A percentile compares a stretch with the other conserved stretches of the same genome.
These are phyloP conservation scores for Pichia thaimueangensis DNA, from an alignment of 805 yeast genomes.

Conservation along the genomic window DNA sequence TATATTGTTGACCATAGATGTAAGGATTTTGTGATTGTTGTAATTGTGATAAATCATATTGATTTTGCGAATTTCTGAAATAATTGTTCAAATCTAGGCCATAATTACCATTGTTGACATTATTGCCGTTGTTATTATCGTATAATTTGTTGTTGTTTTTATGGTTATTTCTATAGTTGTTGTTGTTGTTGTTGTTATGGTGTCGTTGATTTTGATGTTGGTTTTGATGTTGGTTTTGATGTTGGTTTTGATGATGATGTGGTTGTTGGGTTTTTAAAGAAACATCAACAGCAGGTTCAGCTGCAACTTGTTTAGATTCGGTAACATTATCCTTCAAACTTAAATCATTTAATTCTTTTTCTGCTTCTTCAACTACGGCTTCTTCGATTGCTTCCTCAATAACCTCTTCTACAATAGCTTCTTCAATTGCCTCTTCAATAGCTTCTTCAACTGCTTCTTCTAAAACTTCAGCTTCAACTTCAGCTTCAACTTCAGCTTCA, in stretches of 20 bases:
- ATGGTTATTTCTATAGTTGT: slow-evolving; percentile 18
- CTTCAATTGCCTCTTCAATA: slow-evolving; percentile 11
- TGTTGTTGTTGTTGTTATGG: slow-evolving; percentile 16
- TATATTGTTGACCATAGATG: slow-evolving; percentile 17
- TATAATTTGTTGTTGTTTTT: slow-evolving; percentile 17
- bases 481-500: slow-evolving; percentile 1
- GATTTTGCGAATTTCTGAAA: slow-evolving; percentile 19
- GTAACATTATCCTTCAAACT: slow-evolving; percentile 3
- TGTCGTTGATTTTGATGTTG: slow-evolving; percentile 20
- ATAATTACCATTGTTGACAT: slow-evolving; percentile 16
- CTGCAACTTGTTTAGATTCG: slow-evolving; percentile 10
- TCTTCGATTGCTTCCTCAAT: slow-evolving; percentile 11
- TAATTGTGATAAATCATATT: slow-evolving; percentile 23
- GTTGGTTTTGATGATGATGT: slow-evolving; percentile 1
- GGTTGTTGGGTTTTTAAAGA: slow-evolving; percentile 7
- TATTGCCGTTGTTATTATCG: slow-evolving; percentile 14
- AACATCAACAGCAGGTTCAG: slow-evolving; percentile 8
- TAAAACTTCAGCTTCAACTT: slow-evolving; percentile 6
- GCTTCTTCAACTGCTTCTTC: slow-evolving; percentile 34
- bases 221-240: slow-evolving; percentile 15
- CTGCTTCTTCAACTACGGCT: slow-evolving; percentile 13
- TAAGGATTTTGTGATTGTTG: slow-evolving; percentile 17
- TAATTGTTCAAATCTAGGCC: slow-evolving; percentile 24
- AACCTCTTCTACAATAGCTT: slow-evolving; percentile 28
- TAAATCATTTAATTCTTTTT: slow-evolving; percentile 9